Percentiles rank a stretch among this genome's conserved stretches.
Conservation (phyloP, 2,329 filamentous ascomycete species). For the Penicillium sp. region DNA sequence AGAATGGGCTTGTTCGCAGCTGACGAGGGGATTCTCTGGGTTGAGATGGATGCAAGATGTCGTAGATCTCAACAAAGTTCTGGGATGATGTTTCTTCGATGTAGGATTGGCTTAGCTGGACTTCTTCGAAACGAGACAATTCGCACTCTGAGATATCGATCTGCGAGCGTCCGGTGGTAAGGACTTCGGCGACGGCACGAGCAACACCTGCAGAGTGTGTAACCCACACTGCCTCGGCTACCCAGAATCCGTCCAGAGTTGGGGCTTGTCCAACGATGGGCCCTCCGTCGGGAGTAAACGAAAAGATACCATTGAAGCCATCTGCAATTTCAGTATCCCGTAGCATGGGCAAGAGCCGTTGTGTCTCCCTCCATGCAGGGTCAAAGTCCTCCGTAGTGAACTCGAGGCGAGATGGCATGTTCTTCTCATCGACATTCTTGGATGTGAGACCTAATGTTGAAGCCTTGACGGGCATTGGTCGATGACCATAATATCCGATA, state of each 20-base stretch:
- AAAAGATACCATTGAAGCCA: slow-evolving; percentile 68
- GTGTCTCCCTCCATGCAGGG: slow-evolving; percentile 60
- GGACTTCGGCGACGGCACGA: slow-evolving; percentile 59
- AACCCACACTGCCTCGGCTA: slow-evolving; percentile 68
- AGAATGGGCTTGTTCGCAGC: slow-evolving; percentile 62
- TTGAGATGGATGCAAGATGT: slow-evolving; percentile 64
- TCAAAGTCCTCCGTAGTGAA: slow-evolving; percentile 64
- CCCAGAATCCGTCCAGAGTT: slow-evolving; percentile 62
- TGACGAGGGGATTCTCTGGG: slow-evolving; percentile 60
- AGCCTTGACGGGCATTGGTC: slow-evolving; percentile 62
- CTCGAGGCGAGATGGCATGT: slow-evolving; percentile 64
- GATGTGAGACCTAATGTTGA: slow-evolving; percentile 57
- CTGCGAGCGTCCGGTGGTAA: slow-evolving; percentile 58
- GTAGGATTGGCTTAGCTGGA: slow-evolving; percentile 59
- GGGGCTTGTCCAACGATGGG: slow-evolving; percentile 62
- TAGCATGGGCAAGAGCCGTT: slow-evolving; percentile 58
- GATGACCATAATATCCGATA: slow-evolving; percentile 66
- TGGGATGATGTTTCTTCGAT: slow-evolving; percentile 61
- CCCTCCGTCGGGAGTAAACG: slow-evolving; percentile 66
- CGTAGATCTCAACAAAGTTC: slow-evolving; percentile 66
- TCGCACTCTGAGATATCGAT: slow-evolving; percentile 63
- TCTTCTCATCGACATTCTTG: slow-evolving; percentile 56
- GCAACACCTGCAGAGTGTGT: slow-evolving; percentile 67
- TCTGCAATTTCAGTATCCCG: slow-evolving; percentile 55
- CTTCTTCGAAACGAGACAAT: slow-evolving; percentile 61